These are phyloP conservation scores for Suzukiozyma palmioleophila DNA, from an alignment of 1,139 yeast species.

Conservation along the genomic window DNA sequence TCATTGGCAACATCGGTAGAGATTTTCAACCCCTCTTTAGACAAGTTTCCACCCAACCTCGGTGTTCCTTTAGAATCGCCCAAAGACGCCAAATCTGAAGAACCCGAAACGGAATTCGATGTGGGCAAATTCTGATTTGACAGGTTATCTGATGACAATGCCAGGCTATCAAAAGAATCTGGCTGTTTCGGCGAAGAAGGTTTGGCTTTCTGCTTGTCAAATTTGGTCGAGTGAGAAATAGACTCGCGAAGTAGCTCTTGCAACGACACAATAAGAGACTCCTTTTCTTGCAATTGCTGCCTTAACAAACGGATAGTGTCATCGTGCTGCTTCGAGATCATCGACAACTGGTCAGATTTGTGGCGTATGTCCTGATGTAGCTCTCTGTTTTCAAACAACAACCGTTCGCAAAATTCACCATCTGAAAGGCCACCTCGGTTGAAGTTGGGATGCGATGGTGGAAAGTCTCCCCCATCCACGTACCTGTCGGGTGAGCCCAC, in stretches of 20 bases:
- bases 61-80: too few relatives aligned
- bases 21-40: too few relatives aligned
- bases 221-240: slow-evolving; percentile 3
- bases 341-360: slow-evolving; percentile 2
- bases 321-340: slow-evolving; percentile 2
- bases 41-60: too few relatives aligned
- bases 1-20: too few relatives aligned
- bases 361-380: slow-evolving; percentile 11
- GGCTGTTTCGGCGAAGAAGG: too few relatives aligned
- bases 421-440: slow-evolving; percentile 29
- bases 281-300: slow-evolving; percentile 4
- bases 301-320: background rate
- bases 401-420: slow-evolving; percentile 30
- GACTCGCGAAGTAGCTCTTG: slow-evolving; percentile 9
- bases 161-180: too few relatives aligned
- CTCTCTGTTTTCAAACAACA: slow-evolving; percentile 36
- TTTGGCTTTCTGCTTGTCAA: slow-evolving; percentile 7
- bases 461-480: slow-evolving; percentile 12
- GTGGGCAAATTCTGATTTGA: too few relatives aligned
- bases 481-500: background rate
- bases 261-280: slow-evolving; percentile 11
- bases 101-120: too few relatives aligned
- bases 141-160: too few relatives aligned
- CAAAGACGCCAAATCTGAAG: too few relatives aligned
- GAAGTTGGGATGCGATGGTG: slow-evolving; percentile 37